These are phyloP conservation scores for Stellera chamaejasme DNA, from an alignment of 345 rosid species.

Conservation along the genomic window DNA sequence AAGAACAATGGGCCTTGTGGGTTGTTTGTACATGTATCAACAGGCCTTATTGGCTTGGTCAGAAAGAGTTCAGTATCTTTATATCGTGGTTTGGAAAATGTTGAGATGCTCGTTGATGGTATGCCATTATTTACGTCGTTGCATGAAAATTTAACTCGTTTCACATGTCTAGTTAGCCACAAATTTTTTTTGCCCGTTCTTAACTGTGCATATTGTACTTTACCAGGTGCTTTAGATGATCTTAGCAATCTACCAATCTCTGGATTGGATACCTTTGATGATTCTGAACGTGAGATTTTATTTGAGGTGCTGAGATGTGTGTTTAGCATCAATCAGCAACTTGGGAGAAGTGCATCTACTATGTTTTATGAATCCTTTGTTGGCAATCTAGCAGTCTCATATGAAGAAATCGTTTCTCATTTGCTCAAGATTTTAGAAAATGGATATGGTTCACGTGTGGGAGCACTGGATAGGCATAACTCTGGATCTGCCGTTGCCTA, in stretches of 20 bases:
- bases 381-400: slow-evolving; percentile 43
- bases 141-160: background rate
- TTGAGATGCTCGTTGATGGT: slow-evolving; percentile 71
- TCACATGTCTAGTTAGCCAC: background rate
- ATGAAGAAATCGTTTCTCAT: slow-evolving; percentile 67
- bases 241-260: slow-evolving; percentile 27
- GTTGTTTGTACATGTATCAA: slow-evolving; percentile 45
- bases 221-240: slow-evolving; percentile 52
- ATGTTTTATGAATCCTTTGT: slow-evolving; percentile 69
- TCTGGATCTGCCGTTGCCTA: slow-evolving; percentile 52
- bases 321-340: slow-evolving; percentile 54
- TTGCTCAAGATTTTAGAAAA: slow-evolving; percentile 72
- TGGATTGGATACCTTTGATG: slow-evolving; percentile 36
- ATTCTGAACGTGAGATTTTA: slow-evolving; percentile 51
- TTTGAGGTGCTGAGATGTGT: slow-evolving; percentile 58
- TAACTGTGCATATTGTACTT: slow-evolving; percentile 7
- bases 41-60: slow-evolving; percentile 69
- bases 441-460: slow-evolving; percentile 52
- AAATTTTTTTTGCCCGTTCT: background rate
- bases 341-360: slow-evolving; percentile 69
- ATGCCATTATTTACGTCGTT: slow-evolving; percentile 15
- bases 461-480: slow-evolving; percentile 30
- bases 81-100: slow-evolving; percentile 56
- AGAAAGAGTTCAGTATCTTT: slow-evolving; percentile 73
- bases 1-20: slow-evolving; percentile 64